These are phyloP conservation scores for Toxoplasma gondii DNA, from an alignment of 169 alveolate genomes.

Conservation along the genomic window DNA sequence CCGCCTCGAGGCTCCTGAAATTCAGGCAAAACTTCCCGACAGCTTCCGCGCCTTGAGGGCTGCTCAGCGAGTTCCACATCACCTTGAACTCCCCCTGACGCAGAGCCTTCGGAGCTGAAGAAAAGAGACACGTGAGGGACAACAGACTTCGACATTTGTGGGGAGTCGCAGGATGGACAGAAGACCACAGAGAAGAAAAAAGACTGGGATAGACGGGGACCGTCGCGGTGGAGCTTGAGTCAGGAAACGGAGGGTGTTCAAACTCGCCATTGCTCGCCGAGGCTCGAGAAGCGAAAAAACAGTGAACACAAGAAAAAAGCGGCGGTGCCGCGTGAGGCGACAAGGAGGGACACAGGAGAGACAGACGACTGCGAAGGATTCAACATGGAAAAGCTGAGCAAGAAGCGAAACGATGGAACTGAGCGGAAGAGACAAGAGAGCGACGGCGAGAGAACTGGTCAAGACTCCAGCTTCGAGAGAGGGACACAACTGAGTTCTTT, in stretches of 20 bases:
- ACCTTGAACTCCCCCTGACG: slow-evolving; percentile 63
- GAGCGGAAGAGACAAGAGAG: not conserved
- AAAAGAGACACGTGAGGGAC: not conserved
- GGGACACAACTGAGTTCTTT: not conserved
- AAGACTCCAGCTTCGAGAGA: not conserved
- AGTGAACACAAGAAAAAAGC: too few relatives aligned
- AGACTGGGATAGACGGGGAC: not conserved
- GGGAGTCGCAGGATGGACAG: not conserved
- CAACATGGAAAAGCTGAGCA: too few relatives aligned
- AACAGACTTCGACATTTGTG: not conserved
- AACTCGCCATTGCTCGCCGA: too few relatives aligned
- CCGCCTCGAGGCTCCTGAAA: slow-evolving; percentile 52
- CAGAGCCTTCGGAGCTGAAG: slow-evolving; percentile 44
- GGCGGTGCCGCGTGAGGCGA: too few relatives aligned
- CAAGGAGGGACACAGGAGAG: too few relatives aligned
- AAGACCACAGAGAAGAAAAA: not conserved
- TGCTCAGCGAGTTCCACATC: slow-evolving; percentile 55
- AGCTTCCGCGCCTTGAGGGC: slow-evolving; percentile 43
- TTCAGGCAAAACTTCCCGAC: slow-evolving; percentile 51
- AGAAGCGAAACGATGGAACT: too few relatives aligned
- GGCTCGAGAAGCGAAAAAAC: too few relatives aligned
- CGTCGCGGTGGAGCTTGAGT: not conserved
- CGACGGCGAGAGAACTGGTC: not conserved
- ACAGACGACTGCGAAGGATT: too few relatives aligned
- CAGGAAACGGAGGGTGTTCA: not conserved